phyloP scores from a whole-genome alignment of 768 basidiomycete species.

The Dacryopinax spathularia region DNA sequence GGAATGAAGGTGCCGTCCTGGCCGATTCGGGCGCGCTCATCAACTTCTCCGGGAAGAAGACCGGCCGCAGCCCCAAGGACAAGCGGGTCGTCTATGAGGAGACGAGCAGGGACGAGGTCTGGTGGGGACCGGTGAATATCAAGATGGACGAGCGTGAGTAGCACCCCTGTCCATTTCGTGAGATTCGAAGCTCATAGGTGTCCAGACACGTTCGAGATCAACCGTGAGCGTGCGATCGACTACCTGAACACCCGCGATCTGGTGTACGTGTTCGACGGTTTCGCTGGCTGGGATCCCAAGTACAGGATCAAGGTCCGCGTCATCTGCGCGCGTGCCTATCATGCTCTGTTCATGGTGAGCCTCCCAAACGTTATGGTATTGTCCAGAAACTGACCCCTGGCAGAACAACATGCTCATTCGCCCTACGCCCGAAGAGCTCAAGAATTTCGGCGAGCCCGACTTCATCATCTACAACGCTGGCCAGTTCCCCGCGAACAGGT shows the following conservation, averaged over 20 bases:
- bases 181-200: neutral
- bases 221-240: slow-evolving; percentile 96
- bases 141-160: slow-evolving; percentile 79
- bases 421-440: slow-evolving; percentile 86
- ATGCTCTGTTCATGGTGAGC: slow-evolving; percentile 94
- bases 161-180: neutral
- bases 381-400: slow-evolving; percentile 2
- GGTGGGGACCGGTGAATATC: slow-evolving; percentile 99
- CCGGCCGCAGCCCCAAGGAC: slow-evolving; percentile 93
- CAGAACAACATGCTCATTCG: slow-evolving; percentile 99
- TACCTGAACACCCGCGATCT: slow-evolving; percentile 97
- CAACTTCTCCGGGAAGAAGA: slow-evolving; percentile 99
- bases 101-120: slow-evolving; percentile 88
- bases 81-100: slow-evolving; percentile 99
- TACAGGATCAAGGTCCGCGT: slow-evolving; percentile 99
- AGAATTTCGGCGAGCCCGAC: slow-evolving; percentile 90
- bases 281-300: slow-evolving; percentile 93
- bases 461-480: slow-evolving; percentile 99
- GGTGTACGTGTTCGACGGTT: slow-evolving; percentile 96
- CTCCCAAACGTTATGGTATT: no score
- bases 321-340: slow-evolving; percentile 95
- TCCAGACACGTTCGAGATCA: slow-evolving; percentile 96
- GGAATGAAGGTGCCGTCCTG: slow-evolving; percentile 97
- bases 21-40: slow-evolving; percentile 91
- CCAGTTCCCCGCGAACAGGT: slow-evolving; percentile 98